Base-by-base conservation (phyloP, 2,329 filamentous ascomycete genomes). In the Achaetomium macrosporum region DNA sequence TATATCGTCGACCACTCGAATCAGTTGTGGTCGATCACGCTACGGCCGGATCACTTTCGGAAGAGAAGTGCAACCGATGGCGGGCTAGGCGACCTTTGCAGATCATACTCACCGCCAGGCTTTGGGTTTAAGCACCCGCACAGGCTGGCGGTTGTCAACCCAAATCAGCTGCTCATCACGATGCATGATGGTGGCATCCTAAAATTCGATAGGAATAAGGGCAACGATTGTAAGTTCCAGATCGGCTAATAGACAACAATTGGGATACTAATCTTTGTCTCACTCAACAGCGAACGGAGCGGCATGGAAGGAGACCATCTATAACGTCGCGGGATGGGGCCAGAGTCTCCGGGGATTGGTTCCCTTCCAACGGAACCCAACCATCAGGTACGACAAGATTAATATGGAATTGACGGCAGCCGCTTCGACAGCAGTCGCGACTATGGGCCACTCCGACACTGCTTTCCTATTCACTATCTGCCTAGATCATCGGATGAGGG, bases 401-500 rank as follows among this genome's bases (percentile, higher is more conserved):
- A 82, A 82, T 55, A 77, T 88, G 68, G 85, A 90, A 57, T 73
- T 82, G 56, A 83, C 81, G 53, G 78, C 87, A 2, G 83, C 85
- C 3, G 83, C 83, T 0, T 84, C 86, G 5, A 78, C 81, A 58
- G 69, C 82, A 66, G 67, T 79, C 47, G 75, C 77, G 11, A 68
- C 72, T 29, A 68, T 82, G 55, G 78, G 77, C 3, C 66, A 78
- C 17, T 71, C 77, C 9, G 68, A 73, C 46, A 70, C 70, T 6
- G 69, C 76, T 1, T 84, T 81, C 59, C 74, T 81, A 2, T 88
- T 96, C 62, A 91, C 91, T 0, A 82, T 96, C 45, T 93, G 88
- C 58, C 75, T 99, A 55, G 91, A 99, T 62, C 91, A 99, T 66
- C 85, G 84, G 11, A 73, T 99, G 65, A 85, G 90, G 63, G 84